These are phyloP conservation scores for Sphaerobolus stellatus DNA, from an alignment of 1,284 basidiomycete genomes.

Conservation along the genomic window DNA sequence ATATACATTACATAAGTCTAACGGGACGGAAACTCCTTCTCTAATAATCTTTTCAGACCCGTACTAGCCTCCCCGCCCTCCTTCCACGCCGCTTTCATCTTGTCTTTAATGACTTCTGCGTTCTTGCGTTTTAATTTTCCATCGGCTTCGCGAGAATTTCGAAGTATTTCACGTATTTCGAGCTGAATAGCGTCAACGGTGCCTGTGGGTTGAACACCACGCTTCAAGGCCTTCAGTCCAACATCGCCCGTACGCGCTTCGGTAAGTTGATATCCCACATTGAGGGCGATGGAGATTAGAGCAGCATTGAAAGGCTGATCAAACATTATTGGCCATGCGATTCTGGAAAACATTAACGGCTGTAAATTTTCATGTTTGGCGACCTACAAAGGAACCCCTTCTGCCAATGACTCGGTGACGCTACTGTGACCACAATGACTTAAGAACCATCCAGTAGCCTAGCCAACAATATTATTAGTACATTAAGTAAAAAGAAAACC, in stretches of 20 bases:
- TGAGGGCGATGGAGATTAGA: not conserved
- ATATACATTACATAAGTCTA: too few species aligned
- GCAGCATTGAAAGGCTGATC: not conserved
- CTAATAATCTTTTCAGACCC: too few species aligned
- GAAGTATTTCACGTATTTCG: not conserved
- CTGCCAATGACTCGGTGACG: not conserved
- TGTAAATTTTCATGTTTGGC: not conserved
- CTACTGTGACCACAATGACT: not conserved
- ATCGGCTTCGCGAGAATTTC: not conserved
- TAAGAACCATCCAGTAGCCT: not conserved
- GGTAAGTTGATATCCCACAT: not conserved
- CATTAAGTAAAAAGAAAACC: too few species aligned
- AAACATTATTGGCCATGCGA: not conserved
- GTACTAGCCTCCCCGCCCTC: not conserved
- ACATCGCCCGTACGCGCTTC: not conserved
- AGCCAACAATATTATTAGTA: too few species aligned
- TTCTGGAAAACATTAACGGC: not conserved
- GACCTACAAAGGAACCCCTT: not conserved
- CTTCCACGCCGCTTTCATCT: not conserved
- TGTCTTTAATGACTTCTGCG: not conserved
- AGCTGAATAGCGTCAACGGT: not conserved
- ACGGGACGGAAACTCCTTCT: too few species aligned
- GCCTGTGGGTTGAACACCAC: not conserved
- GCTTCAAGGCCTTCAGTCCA: not conserved
- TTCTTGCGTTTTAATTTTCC: not conserved